phyloP scores from a whole-genome alignment of 331 rosid species.

The Pyracantha coccinea region DNA sequence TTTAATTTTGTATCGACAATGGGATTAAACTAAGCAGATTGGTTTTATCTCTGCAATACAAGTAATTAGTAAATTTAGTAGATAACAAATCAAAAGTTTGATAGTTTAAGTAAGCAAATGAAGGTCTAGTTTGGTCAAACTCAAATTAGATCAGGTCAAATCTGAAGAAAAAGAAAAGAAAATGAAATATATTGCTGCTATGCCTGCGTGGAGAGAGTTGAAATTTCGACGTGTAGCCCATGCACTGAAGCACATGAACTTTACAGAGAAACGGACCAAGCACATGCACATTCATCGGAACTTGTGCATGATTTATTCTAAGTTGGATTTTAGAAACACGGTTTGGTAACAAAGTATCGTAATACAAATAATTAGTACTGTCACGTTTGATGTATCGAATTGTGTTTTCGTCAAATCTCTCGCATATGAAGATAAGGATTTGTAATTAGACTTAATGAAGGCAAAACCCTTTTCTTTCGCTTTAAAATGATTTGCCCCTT shows the following conservation, averaged over 20 bases:
- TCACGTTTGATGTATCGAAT: too few relatives aligned
- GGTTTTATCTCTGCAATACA: not conserved
- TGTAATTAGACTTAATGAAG: not conserved
- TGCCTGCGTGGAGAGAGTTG: not conserved
- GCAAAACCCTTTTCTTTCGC: constrained; percentile 7
- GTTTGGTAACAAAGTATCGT: too few relatives aligned
- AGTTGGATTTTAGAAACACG: not conserved
- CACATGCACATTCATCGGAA: constrained; percentile 21
- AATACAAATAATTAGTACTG: too few relatives aligned
- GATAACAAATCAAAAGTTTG: not conserved
- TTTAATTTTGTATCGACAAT: not conserved
- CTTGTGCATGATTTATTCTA: constrained; percentile 3
- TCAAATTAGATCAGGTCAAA: not conserved
- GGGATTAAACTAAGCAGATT: not conserved
- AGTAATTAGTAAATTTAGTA: not conserved
- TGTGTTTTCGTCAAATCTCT: too few relatives aligned
- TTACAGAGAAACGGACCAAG: constrained; percentile 5
- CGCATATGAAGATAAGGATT: not conserved
- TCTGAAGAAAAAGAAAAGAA: not conserved
- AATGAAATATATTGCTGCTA: not conserved
- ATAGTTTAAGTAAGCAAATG: not conserved
- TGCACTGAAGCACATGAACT: constrained; percentile 3
- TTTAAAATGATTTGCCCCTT: constrained; percentile 11
- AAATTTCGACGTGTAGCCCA: not conserved
- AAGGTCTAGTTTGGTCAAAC: not conserved